Base-by-base conservation (phyloP, 805 yeast genomes). In the Ogataea methanolica region DNA sequence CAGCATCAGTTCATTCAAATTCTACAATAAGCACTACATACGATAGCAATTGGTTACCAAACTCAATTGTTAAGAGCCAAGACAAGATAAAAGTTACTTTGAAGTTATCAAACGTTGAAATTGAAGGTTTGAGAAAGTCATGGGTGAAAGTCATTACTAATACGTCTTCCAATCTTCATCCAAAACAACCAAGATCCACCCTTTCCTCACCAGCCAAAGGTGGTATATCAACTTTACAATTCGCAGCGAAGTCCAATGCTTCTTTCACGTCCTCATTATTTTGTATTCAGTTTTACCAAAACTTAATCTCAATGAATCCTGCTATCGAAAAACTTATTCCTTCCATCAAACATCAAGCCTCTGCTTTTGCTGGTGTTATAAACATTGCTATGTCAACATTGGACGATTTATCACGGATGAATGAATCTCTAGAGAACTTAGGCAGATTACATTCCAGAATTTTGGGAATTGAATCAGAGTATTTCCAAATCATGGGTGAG, bases 371-470 rank as follows among this genome's bases (percentile, higher is more conserved):
- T 0, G 90, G 91, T 5, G 88, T 88, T 17, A 63, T 88, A 56
- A 77, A 86, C 29, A 73, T 80, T 39, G 85, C 91, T 2, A 79
- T 88, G 49, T 66, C 75, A 29, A 80, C 80, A 54, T 68, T 88
- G 44, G 90, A 85, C 45, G 74, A 82, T 53, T 69, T 87, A 44
- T 59, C 73, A 3, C 63, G 66, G 6, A 66, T 87, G 55, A 83
- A 84, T 56, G 83, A 75, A 23, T 82, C 82, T 47, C 66, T 88
- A 43, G 69, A 69, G 39, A 76, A 78, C 41, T 66, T 88, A 54
- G 95, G 91, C 2, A 85, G 85, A 60, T 70, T 88, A 44, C 96
- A 88, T 63, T 70, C 88, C 2, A 69, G 96, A 54, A 82, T 88
- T 43, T 68, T 88, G 51, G 88, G 88, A 15, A 83, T 86, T 36